phyloP scores from a whole-genome alignment of 2,329 filamentous ascomycete species.

The Claviceps arundinis region DNA sequence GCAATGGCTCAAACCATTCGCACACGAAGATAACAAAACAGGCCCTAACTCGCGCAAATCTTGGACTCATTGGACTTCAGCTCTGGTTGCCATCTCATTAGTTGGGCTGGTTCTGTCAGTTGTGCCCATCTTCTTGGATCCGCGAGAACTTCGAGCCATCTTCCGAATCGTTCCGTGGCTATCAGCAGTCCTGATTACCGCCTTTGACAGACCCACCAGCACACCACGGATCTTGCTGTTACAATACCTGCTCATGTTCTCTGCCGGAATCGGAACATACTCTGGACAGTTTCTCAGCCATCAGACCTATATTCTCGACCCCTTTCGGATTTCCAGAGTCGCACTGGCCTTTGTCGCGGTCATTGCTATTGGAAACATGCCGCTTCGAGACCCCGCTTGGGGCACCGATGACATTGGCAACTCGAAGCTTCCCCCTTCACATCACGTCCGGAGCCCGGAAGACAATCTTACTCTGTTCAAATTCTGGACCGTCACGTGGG shows the following conservation, averaged over 20 bases:
- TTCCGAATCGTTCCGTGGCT: conserved; percentile 28
- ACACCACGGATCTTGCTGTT: conserved; percentile 27
- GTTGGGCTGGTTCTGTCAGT: conserved; percentile 22
- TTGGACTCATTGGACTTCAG: conserved; percentile 27
- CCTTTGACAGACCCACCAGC: conserved; percentile 25
- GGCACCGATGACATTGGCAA: conserved; percentile 19
- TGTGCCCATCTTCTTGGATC: conserved; percentile 16
- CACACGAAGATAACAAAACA: conserved; percentile 21
- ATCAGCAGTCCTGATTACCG: conserved; percentile 21
- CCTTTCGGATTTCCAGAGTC: conserved; percentile 13
- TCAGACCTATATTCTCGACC: conserved; percentile 9
- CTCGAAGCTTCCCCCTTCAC: conserved; percentile 14
- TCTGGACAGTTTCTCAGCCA: conserved; percentile 18
- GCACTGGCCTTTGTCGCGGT: conserved; percentile 14
- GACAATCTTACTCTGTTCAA: conserved; percentile 70
- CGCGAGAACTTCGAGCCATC: conserved; percentile 14
- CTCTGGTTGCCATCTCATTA: conserved; percentile 19
- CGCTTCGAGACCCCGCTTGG: conserved; percentile 23
- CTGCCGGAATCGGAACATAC: conserved; percentile 17
- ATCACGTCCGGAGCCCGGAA: conserved; percentile 53
- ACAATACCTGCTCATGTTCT: conserved; percentile 23
- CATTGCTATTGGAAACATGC: conserved; percentile 23
- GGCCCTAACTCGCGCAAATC: conserved; percentile 12
- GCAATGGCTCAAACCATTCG: conserved; percentile 30
- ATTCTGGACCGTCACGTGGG: conserved; percentile 78